These are phyloP conservation scores for Aaosphaeria pasadenensis DNA, from an alignment of 2,329 filamentous ascomycete species.

Conservation along the genomic window DNA sequence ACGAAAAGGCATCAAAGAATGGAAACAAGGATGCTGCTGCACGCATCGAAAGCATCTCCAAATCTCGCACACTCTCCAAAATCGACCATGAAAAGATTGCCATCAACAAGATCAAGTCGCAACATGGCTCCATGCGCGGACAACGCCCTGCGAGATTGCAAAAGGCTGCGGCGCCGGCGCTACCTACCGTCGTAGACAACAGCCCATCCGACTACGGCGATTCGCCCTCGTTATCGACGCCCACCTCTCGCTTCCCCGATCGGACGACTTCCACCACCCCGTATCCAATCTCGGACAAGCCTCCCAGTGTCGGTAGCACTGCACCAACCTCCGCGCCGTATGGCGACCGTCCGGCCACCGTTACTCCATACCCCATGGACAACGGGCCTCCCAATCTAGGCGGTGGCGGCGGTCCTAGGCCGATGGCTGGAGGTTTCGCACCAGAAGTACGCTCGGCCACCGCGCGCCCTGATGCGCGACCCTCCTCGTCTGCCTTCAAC, in stretches of 20 bases:
- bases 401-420: conserved; percentile 21
- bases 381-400: conserved; percentile 54
- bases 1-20: conserved; percentile 80
- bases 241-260: conserved; percentile 15
- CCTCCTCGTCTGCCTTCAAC: conserved; percentile 48
- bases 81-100: conserved; percentile 91
- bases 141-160: conserved; percentile 45
- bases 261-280: conserved; percentile 38
- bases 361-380: conserved; percentile 69
- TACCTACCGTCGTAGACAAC: conserved; percentile 40
- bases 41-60: conserved; percentile 78
- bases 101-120: conserved; percentile 73
- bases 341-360: conserved; percentile 48
- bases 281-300: conserved; percentile 44
- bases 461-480: conserved; percentile 44
- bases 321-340: conserved; percentile 22
- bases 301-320: conserved; percentile 46
- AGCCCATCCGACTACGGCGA: conserved; percentile 34
- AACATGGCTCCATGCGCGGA: conserved; percentile 52
- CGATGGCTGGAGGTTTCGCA: conserved; percentile 39
- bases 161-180: conserved; percentile 29
- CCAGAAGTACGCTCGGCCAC: conserved; percentile 50
- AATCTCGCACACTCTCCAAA: conserved; percentile 81
- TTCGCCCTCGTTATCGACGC: conserved; percentile 16
- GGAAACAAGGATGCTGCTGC: conserved; percentile 86